These are phyloP conservation scores for Fraxinus baroniana DNA, from an alignment of 305 asterid genomes.

Conservation along the genomic window DNA sequence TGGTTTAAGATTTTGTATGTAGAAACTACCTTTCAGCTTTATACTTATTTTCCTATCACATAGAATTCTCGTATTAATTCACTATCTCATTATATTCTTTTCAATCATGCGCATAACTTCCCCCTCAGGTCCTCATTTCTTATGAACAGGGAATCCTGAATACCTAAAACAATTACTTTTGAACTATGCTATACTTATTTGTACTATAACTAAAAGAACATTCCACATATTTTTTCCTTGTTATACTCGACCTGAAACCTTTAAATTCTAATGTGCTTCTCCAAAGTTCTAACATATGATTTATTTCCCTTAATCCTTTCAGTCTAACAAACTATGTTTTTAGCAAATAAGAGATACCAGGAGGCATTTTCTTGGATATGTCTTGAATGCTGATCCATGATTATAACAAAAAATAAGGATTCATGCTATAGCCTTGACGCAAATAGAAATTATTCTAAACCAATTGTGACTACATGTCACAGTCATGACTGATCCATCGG, in stretches of 20 bases:
- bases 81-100: background rate
- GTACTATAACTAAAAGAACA: background rate
- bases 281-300: background rate
- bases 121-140: background rate
- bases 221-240: background rate
- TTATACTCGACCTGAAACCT: background rate
- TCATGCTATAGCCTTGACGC: background rate
- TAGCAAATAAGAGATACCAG: background rate
- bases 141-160: background rate
- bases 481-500: background rate
- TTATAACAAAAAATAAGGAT: background rate
- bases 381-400: background rate
- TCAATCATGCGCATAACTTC: background rate
- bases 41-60: background rate
- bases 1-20: background rate
- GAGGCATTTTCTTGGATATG: background rate
- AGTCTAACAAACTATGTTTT: background rate
- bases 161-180: background rate
- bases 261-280: background rate
- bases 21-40: background rate
- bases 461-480: background rate
- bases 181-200: background rate
- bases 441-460: background rate
- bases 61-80: background rate
- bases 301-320: background rate